Conservation (phyloP, 495 filamentous ascomycete genomes). For the Chaetomium cochliodes region DNA sequence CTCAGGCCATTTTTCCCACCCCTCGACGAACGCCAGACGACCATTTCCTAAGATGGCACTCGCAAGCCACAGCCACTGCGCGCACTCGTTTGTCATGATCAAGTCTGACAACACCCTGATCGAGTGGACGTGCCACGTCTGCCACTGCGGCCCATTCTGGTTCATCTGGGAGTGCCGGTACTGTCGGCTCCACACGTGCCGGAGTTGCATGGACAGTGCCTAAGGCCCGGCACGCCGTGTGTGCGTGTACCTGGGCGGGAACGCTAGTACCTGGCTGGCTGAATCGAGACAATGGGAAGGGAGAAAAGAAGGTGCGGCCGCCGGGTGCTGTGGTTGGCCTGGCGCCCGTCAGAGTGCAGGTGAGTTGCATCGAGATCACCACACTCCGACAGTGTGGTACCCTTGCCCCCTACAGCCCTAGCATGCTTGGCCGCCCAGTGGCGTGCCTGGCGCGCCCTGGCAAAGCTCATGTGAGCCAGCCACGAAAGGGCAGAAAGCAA, state of each 20-base stretch:
- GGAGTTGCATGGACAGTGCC: slow-evolving; percentile 61
- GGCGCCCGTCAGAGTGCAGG: slow-evolving; percentile 13
- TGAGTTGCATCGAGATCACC: slow-evolving; percentile 26
- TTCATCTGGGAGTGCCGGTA: slow-evolving; percentile 77
- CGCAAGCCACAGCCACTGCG: slow-evolving; percentile 59
- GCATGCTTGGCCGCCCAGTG: slow-evolving; percentile 16
- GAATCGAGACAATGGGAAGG: neutral
- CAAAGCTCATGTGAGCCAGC: slow-evolving; percentile 16
- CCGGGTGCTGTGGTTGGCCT: neutral
- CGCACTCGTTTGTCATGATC: slow-evolving; percentile 71
- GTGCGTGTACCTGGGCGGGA: slow-evolving; percentile 15
- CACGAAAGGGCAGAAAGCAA: slow-evolving; percentile 1
- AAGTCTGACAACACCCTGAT: slow-evolving; percentile 74
- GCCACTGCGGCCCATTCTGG: slow-evolving; percentile 77
- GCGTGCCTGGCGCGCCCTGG: slow-evolving; percentile 3
- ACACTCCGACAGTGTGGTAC: neutral
- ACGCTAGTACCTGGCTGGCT: slow-evolving; percentile 16
- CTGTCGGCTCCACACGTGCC: slow-evolving; percentile 74
- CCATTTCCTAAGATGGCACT: slow-evolving; percentile 55
- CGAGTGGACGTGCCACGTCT: slow-evolving; percentile 75
- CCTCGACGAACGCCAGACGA: neutral
- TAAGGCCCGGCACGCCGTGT: neutral
- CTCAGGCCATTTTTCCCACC: neutral
- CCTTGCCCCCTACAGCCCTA: neutral
- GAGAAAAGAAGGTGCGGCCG: neutral